These are phyloP conservation scores for Didymellaceae sp. DNA, from an alignment of 2,329 filamentous ascomycete genomes.

Conservation along the genomic window DNA sequence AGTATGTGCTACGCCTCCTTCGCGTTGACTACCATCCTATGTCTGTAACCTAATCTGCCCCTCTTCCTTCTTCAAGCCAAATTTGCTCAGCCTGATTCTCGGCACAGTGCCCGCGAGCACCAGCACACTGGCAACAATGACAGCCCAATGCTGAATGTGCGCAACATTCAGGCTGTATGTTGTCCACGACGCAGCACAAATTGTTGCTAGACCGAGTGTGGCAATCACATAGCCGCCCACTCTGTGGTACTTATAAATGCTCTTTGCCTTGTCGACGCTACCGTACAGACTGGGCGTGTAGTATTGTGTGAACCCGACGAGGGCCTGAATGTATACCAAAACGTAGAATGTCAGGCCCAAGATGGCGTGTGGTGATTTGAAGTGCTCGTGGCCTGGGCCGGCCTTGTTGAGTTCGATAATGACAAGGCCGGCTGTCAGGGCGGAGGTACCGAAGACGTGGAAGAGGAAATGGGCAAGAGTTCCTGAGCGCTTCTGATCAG, in stretches of 20 bases:
- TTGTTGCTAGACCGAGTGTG: slow-evolving; percentile 73
- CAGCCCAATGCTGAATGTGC: slow-evolving; percentile 77
- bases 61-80: slow-evolving; percentile 61
- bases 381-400: slow-evolving; percentile 69
- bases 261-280: slow-evolving; percentile 78
- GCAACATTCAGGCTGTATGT: slow-evolving; percentile 73
- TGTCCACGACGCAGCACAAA: slow-evolving; percentile 78
- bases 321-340: slow-evolving; percentile 72
- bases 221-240: slow-evolving; percentile 76
- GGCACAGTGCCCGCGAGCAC: slow-evolving; percentile 75
- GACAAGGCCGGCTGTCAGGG: slow-evolving; percentile 69
- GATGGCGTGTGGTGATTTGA: slow-evolving; percentile 81
- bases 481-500: slow-evolving; percentile 72
- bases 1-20: not conserved
- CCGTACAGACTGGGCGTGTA: slow-evolving; percentile 77
- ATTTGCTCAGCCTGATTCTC: slow-evolving; percentile 81
- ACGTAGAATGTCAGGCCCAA: slow-evolving; percentile 80
- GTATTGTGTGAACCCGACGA: slow-evolving; percentile 84
- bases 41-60: slow-evolving; percentile 20
- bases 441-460: slow-evolving; percentile 68
- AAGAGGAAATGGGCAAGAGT: slow-evolving; percentile 72
- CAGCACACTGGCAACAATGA: slow-evolving; percentile 69
- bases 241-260: slow-evolving; percentile 89
- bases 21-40: not conserved
- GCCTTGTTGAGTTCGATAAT: slow-evolving; percentile 88